These are phyloP conservation scores for Spatholobus suberectus DNA, from an alignment of 306 rosid species.

Conservation along the genomic window DNA sequence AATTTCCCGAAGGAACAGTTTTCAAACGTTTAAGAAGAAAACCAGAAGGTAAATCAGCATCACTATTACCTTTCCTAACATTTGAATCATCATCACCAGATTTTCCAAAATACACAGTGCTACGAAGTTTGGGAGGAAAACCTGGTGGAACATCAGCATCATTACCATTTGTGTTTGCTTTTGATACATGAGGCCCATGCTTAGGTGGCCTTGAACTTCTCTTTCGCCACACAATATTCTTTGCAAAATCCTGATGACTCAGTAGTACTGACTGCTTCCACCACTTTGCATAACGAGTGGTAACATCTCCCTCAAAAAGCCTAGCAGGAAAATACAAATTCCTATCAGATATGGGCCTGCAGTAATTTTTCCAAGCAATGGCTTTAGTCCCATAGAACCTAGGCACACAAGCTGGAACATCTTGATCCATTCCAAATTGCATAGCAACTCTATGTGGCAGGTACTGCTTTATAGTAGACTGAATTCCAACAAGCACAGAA, in stretches of 20 bases:
- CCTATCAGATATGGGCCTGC: constrained; percentile 11
- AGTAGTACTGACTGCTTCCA: constrained; percentile 19
- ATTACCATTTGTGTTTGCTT: background rate
- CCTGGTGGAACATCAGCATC: constrained; percentile 40
- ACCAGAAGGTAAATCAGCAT: constrained; percentile 24
- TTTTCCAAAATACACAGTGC: background rate
- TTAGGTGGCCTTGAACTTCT: background rate
- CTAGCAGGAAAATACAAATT: constrained; percentile 47
- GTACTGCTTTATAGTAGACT: constrained; percentile 38
- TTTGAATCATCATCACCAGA: background rate
- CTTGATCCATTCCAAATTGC: constrained; percentile 78
- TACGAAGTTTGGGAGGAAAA: constrained; percentile 30
- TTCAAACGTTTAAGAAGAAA: constrained; percentile 10
- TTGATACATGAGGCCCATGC: background rate
- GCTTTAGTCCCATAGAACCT: background rate
- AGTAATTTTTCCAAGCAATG: constrained; percentile 49
- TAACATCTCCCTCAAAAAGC: constrained; percentile 46
- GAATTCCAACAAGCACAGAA: constrained; percentile 56
- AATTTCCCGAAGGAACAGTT: background rate
- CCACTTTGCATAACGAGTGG: constrained; percentile 41
- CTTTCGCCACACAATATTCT: background rate
- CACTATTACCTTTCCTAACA: background rate
- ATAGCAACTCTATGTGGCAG: constrained; percentile 62
- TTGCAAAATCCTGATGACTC: background rate
- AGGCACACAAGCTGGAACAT: constrained; percentile 42